Evolutionary conservation across 345 rosid genomes (phyloP), one percentile per base, ranked within the genome.

Genomic region (Pugionium dolabratum): DNA sequence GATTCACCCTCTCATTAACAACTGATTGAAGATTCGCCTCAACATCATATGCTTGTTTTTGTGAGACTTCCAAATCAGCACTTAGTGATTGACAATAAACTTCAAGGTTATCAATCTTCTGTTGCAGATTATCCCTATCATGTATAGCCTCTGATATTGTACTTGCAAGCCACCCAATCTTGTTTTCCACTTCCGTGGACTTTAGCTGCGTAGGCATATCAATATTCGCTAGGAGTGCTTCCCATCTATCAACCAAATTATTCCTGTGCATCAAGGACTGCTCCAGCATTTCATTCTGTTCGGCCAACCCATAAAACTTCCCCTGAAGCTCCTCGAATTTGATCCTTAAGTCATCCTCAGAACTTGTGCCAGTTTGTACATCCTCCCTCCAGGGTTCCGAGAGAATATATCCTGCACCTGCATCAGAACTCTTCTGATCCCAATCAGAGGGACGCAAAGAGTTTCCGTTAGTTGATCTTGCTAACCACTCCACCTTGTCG

Each of bases 201-300:
- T 73, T 81, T 76, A 90, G 77, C 41, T 88, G 88, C 65, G 78
- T 62, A 59, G 99, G 95, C 76, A 90, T 75, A 77, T 84, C 50
- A 41, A 88, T 83, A 76, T 79, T 76, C 59, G 66, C 90, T 59
- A 94, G 76, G 62, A 84, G 83, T 65, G 80, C 87, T 80, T 94
- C 99, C 96, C 95, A 94, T 79, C 85, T 85, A 83, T 88, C 89
- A 61, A 90, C 84, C 80, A 90, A 69, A 49, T 78, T 79, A 74
- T 88, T 90, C 80, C 97, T 88, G 72, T 88, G 89, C 97, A 85
- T 71, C 64, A 94, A 79, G 59, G 99, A 94, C 70, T 90, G 99
- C 72, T 94, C 97, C 75, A 90, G 89, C 99, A 94, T 88, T 81
- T 90, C 99, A 81, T 86, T 94, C 78, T 90, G 96, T 75, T 94